Base-by-base conservation (phyloP, 177 flowering plant genomes). In the Vitis hybrid region DNA sequence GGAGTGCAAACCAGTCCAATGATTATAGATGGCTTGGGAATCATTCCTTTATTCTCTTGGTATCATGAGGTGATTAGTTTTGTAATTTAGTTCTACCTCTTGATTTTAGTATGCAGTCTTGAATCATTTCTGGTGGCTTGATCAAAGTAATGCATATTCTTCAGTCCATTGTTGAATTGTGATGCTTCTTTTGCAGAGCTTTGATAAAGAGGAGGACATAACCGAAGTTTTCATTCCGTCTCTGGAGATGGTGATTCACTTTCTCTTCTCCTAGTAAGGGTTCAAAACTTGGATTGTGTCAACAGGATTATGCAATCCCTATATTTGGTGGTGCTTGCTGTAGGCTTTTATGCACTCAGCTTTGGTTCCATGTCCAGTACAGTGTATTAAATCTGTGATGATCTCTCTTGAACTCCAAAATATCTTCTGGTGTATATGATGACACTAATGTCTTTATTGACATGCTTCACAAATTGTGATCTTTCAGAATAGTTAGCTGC, bases 1-100 rank as follows among this genome's bases (percentile, higher is more conserved):
- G 94, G 93, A 64, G 91, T 92, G 58, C 76, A 83, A 69, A 89
- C 91, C 61, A 78, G 79, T 64, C 93, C 98, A 3, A 68, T 46
- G 66, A 65, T 76, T 35, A 63, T 91, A 20, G 85, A 79, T 80
- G 88, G 81, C 64, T 62, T 89, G 74, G 91, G 96, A 30, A 81
- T 91, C 80, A 79, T 91, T 77, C 94, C 97, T 68, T 73, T 91
- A 66, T 88, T 84, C 75, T 89, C 98, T 67, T 92, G 98, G 96
- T 91, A 92, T 72, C 93, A 92, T 72, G 90, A 91, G 94, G 96
- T 92, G 72, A 79, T 66, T 68, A 58, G 49, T 61, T 27, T 27
- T 9, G 4, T 48, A 57, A 18, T 21, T 63, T 51, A 27, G 24
- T 11, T 30, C 12, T 64, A 17, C 2, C 11, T 15, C 41, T 53